phyloP scores from a whole-genome alignment of 805 yeast genomes.

The Ogataea saltuana region DNA sequence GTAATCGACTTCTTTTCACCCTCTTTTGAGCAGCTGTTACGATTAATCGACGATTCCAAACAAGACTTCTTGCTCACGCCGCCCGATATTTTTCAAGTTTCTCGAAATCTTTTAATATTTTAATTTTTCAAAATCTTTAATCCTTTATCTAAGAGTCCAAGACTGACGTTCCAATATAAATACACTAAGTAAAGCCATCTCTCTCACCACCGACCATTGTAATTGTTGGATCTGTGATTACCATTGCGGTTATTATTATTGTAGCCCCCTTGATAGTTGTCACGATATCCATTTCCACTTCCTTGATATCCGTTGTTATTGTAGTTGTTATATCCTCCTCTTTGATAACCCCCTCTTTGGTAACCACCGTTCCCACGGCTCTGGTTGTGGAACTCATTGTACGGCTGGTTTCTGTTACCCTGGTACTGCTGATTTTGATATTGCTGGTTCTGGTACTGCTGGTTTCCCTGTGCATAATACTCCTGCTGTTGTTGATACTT shows the following conservation, averaged over 20 bases:
- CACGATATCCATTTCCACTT: conserved; percentile 22
- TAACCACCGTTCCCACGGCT: conserved; percentile 9
- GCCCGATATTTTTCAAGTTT: background rate
- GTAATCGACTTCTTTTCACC: too few relatives aligned
- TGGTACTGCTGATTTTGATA: conserved; percentile 10
- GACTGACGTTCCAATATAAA: background rate
- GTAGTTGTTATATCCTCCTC: conserved; percentile 1
- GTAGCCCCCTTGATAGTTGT: conserved; percentile 17
- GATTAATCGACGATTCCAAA: too few relatives aligned
- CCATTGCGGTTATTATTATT: conserved; percentile 15
- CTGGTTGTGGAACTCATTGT: conserved; percentile 20
- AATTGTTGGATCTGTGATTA: too few relatives aligned
- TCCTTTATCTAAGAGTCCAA: background rate
- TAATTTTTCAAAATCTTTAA: background rate
- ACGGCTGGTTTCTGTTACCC: conserved; percentile 16
- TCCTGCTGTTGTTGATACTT: conserved; percentile 26
- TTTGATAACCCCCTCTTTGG: conserved; percentile 1
- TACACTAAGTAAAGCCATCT: background rate
- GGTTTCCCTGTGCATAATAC: conserved; percentile 16
- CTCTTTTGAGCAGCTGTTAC: too few relatives aligned
- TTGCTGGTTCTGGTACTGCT: conserved; percentile 15
- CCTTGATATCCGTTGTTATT: conserved; percentile 1
- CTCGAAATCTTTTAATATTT: background rate
- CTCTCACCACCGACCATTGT: conserved; percentile 7
- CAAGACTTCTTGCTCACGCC: background rate